Evolutionary conservation across 306 rosid species (phyloP), one percentile per base, ranked within the genome.

Genomic region (Quercus engelmannii): DNA sequence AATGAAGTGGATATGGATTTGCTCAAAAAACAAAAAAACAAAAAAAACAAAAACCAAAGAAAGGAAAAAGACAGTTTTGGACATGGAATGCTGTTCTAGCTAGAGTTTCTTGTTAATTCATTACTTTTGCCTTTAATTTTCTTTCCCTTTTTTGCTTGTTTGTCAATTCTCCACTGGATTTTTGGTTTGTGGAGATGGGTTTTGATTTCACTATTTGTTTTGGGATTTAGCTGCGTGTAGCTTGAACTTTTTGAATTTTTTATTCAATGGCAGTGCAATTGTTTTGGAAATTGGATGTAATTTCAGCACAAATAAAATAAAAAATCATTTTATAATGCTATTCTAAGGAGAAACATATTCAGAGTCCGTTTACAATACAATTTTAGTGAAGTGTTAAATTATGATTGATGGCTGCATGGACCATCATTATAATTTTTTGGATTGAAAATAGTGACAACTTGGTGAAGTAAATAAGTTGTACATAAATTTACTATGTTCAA

Each of bases 171-270:
- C 78, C 88, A 28, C 84, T 4, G 19, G 11, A 62, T 71, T 68
- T 82, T 87, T 82, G 57, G 38, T 67, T 78, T n/a, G 85, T 78
- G 87, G 90, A 78, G 63, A 69, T 58, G 28, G 64, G 46, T 25
- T 55, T 78, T 74, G 43, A 35, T 41, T 73, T 41, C 12, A 28
- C 69, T 14, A 13, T 2, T 20, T 75, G 21, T 17, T 31, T 14
- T 52, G 10, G 14, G 69, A 63, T 26, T 63, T 26, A 25, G 17
- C 30, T 59, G 15, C 23, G 31, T 59, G 30, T 31, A n/a, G 65
- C 65, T 59, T 23, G 30, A 59, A 59, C 13, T 59, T 59, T 20
- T 58, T 20, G 30, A 59, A 21, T 59, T 59, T 59, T 59, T 58
- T 21, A 58, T 58, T 21, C 20, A 49, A 19, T 58, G 64, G 30